Evolutionary conservation across 345 rosid genomes (phyloP), one percentile per base, ranked within the genome.

Genomic region (Pistacia atlantica): DNA sequence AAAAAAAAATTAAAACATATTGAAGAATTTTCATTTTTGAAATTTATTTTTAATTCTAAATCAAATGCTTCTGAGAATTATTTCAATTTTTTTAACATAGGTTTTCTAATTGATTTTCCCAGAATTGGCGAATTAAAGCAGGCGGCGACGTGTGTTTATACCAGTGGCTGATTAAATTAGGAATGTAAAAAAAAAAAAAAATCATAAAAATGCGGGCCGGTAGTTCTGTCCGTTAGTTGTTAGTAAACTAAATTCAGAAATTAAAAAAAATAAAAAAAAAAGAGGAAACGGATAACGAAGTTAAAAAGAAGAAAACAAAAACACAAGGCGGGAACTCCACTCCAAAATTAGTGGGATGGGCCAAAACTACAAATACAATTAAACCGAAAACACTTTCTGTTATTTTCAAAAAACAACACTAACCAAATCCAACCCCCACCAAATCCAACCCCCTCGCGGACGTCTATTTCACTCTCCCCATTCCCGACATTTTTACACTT

Each of bases 261-360:
- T 2, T 4, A 59, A 46, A 16, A 11, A 18, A 12, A 18, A n/a
- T n/a, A n/a, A n/a, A 16, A 31, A 42, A 42, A 42, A 42, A 8
- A 42, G 7, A 1, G 3, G 3, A 68, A 16, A 16, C 25, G 8
- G n/a, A 37, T 20, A 35, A 64, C 46, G 20, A 57, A 71, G 18
- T 35, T 14, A 58, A 57, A 57, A 42, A 20, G 54, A 63, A 28
- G 59, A 60, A 75, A 62, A 33, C 62, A 66, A 37, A 72, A 76
- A 33, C 78, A 52, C 65, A 65, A 69, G 86, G 83, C 83, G 86
- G 83, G 83, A 83, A 79, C 61, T 38, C 69, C 6, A 42, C 51
- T 65, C 83, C 83, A 69, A 77, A 79, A 16, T 22, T 18, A 37
- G 65, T 14, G 73, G 85, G 75, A 46, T 69, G 84, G 81, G 65